Evolutionary conservation across 2,329 filamentous ascomycete species (phyloP), one percentile per base, ranked within the genome.

Genomic region (Pestalotiopsis sp.): DNA sequence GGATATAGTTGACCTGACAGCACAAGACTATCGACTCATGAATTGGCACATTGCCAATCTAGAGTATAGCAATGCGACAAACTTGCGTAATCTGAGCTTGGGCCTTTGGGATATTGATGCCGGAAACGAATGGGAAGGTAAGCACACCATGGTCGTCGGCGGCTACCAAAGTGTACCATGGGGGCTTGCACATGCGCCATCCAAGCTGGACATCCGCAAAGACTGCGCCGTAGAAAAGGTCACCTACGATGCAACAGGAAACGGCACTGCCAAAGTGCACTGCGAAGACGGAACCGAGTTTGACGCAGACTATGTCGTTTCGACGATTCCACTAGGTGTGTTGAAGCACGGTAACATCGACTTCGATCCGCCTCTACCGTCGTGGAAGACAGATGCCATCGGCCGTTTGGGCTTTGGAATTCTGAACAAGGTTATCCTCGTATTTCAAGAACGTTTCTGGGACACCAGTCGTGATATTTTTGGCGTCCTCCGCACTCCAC

Each of bases 1-100:
- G 74, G 85, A 87, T 39, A 87, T 99, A 62, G 86, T 98, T 35
- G 91, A 97, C 68, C 82, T 99, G 65, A 93, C 90, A 14, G 88
- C 94, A 1, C 92, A 94, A 76, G 96, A 99, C 75, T 91, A 97
- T 79, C 89, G 96, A 59, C 84, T 99, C 17, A 86, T 98, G 75
- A 99, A 98, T 76, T 99, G 96, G 96, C 97, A 99, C 79, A 92
- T 98, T 78, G 97, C 97, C 71, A 99, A 99, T 76, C 86, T 99
- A 14, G 96, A 99, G 79, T 99, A 99, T 77, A 97, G 95, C 70
- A 99, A 98, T 78, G 96, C 96, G 1, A 93, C 91, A 1, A 97
- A 94, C 71, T 89, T 97, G 66, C 91, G 92, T 71, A 91, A 92
- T 70, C 87, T 99, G 20, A 98, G 95, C 78, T 87, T 99, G 14